A percentile compares a stretch with the other conserved stretches of the same genome.
These are phyloP conservation scores for Cyberlindnera veronae DNA, from an alignment of 805 yeast species.

Conservation along the genomic window DNA sequence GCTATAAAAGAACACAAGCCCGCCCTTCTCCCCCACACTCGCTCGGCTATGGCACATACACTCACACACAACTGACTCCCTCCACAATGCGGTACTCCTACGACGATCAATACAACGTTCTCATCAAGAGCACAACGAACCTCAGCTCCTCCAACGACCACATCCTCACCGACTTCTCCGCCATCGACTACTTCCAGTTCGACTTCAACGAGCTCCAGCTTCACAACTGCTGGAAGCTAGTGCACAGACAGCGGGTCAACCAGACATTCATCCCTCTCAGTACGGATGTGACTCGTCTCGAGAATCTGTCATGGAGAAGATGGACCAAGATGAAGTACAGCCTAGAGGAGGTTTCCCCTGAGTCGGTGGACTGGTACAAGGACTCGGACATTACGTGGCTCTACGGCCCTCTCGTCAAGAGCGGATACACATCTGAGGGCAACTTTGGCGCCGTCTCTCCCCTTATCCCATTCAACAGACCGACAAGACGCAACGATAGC, in stretches of 20 bases:
- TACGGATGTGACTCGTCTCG: slow-evolving; percentile 47
- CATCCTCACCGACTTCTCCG: slow-evolving; percentile 17
- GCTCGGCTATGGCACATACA: background rate
- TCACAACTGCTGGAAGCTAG: slow-evolving; percentile 40
- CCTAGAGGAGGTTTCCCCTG: slow-evolving; percentile 65
- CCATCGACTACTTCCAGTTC: slow-evolving; percentile 40
- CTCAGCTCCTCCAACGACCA: slow-evolving; percentile 8
- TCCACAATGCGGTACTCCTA: slow-evolving; percentile 18
- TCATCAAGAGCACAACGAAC: slow-evolving; percentile 15
- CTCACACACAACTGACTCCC: background rate
- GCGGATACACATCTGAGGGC: slow-evolving; percentile 6
- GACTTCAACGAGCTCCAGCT: slow-evolving; percentile 34
- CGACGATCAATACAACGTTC: slow-evolving; percentile 26
- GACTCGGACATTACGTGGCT: slow-evolving; percentile 94
- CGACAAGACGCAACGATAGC: slow-evolving; percentile 7
- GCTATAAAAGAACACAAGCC: background rate
- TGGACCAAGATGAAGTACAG: slow-evolving; percentile 81
- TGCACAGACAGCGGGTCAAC: slow-evolving; percentile 28
- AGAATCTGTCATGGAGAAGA: slow-evolving; percentile 90
- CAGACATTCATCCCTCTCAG: slow-evolving; percentile 31
- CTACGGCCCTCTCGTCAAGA: slow-evolving; percentile 67
- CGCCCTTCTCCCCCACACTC: background rate
- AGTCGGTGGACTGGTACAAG: slow-evolving; percentile 87
- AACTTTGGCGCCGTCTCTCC: slow-evolving; percentile 11
- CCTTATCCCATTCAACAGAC: background rate